These are phyloP conservation scores for Termitomyces sp. DNA, from an alignment of 768 basidiomycete species.

Conservation along the genomic window DNA sequence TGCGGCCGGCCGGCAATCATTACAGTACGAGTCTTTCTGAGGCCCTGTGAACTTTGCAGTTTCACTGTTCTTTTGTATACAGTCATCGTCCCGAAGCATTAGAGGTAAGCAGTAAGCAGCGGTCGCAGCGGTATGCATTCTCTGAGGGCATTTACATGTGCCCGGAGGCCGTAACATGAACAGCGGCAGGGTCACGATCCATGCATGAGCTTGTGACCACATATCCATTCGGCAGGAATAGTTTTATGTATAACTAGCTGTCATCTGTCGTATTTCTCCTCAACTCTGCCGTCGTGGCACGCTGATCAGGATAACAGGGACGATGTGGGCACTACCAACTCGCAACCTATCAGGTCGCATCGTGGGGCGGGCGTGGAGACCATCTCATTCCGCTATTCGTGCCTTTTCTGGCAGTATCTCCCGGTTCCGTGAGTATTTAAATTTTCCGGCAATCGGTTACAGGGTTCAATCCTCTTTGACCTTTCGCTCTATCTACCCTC, in stretches of 20 bases:
- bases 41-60: too few relatives aligned
- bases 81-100: too few relatives aligned
- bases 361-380: constrained; percentile 2
- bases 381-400: constrained; percentile 13
- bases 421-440: constrained; percentile 15
- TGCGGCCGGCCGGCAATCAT: too few relatives aligned
- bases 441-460: constrained; percentile 8
- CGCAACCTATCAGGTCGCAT: constrained; percentile 15
- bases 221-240: constrained; percentile 9
- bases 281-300: background rate
- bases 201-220: constrained; percentile 5
- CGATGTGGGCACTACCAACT: constrained; percentile 15
- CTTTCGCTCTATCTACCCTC: background rate
- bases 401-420: constrained; percentile 16
- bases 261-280: background rate
- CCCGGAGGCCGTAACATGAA: background rate
- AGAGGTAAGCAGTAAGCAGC: too few relatives aligned
- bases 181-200: background rate
- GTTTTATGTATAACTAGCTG: background rate
- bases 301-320: constrained; percentile 3
- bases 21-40: too few relatives aligned
- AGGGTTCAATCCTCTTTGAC: background rate
- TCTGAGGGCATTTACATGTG: background rate
- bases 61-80: too few relatives aligned
- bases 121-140: too few relatives aligned